phyloP scores from a whole-genome alignment of 139 green algal genomes.

The Tetraselmis chui region DNA sequence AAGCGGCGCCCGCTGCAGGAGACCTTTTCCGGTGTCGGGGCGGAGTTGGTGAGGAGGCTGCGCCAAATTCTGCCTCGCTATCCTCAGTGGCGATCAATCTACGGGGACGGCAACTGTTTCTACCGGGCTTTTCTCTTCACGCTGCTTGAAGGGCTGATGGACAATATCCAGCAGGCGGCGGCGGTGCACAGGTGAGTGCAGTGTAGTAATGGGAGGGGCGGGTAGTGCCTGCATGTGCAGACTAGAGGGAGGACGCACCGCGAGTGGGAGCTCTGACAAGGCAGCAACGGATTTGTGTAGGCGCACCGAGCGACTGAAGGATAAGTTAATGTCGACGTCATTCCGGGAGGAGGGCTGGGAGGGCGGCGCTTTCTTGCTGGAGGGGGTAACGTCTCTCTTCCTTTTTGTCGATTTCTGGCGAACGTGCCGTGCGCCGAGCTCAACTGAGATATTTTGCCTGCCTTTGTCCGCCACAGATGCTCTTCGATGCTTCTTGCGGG shows the following conservation, averaged over 20 bases:
- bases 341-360: neutral
- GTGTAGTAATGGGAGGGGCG: too few relatives aligned
- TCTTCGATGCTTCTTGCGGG: neutral
- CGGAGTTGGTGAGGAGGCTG: neutral
- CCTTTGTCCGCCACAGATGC: neutral
- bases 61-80: neutral
- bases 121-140: constrained; percentile 27
- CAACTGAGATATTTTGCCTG: too few relatives aligned
- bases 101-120: constrained; percentile 35
- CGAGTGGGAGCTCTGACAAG: too few relatives aligned
- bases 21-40: neutral
- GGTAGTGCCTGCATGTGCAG: too few relatives aligned
- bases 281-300: too few relatives aligned
- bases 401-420: too few relatives aligned
- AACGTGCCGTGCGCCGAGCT: too few relatives aligned
- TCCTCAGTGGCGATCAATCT: neutral
- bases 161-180: neutral
- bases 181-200: neutral
- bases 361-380: neutral
- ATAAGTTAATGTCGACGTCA: neutral
- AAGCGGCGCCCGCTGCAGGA: neutral
- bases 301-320: neutral
- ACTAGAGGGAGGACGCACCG: too few relatives aligned
- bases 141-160: constrained; percentile 12
- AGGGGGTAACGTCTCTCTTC: too few relatives aligned